phyloP scores from a whole-genome alignment of 306 rosid genomes.

The Dalbergia oliveri region DNA sequence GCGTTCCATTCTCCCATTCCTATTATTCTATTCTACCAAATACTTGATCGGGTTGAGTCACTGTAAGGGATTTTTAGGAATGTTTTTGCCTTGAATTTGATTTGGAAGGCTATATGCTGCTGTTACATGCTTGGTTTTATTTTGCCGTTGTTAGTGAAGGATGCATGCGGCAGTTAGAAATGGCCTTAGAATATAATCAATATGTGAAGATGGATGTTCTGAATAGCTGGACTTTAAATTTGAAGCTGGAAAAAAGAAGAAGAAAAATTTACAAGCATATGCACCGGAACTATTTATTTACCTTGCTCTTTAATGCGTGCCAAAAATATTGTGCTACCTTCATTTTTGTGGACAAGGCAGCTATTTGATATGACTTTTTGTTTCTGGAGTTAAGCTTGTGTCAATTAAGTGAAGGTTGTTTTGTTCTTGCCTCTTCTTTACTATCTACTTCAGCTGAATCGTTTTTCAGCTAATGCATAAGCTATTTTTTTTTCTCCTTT shows the following conservation, averaged over 20 bases:
- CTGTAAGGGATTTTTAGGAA: background rate
- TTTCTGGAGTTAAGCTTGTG: background rate
- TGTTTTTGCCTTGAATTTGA: background rate
- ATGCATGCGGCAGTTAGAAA: background rate
- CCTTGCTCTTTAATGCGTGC: background rate
- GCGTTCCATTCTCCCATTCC: constrained; percentile 1
- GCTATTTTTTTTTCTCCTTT: background rate
- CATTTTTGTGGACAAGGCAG: constrained; percentile 20
- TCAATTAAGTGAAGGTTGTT: constrained; percentile 15
- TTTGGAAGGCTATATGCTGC: background rate
- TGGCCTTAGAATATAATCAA: no score
- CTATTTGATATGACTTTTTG: constrained; percentile 32
- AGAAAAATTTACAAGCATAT: background rate
- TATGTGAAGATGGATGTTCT: constrained; percentile 6
- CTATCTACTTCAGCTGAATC: background rate
- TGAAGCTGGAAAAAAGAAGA: constrained; percentile 11
- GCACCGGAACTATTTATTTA: constrained; percentile 1
- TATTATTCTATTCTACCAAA: no score
- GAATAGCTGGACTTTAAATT: constrained; percentile 13
- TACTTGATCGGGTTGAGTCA: background rate
- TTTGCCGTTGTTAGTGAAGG: background rate
- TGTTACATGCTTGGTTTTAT: background rate
- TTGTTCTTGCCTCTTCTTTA: constrained; percentile 6
- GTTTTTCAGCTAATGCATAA: constrained; percentile 16
- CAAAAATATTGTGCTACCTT: constrained; percentile 24